These are phyloP conservation scores for Trichoderma reesei DNA, from an alignment of 495 filamentous ascomycete species.

Conservation along the genomic window DNA sequence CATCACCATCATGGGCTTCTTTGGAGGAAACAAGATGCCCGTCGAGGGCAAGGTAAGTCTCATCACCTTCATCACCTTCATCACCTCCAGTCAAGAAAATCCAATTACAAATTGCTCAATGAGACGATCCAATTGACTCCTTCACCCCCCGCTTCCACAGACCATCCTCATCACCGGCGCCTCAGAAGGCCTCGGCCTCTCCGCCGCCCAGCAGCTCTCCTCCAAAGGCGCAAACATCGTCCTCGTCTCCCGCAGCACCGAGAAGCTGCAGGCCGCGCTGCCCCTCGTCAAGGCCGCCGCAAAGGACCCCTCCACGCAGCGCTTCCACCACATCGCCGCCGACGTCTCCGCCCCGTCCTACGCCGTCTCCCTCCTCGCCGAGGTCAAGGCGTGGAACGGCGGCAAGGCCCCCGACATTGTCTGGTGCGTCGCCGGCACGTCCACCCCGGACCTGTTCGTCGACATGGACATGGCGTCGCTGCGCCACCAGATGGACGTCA, in stretches of 20 bases:
- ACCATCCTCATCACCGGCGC: constrained; percentile 83
- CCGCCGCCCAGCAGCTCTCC: constrained; percentile 61
- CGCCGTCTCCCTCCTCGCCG: constrained; percentile 54
- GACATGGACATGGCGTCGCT: constrained; percentile 56
- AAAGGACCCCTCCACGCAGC: constrained; percentile 50
- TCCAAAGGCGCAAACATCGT: constrained; percentile 78
- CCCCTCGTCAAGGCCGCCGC: constrained; percentile 57
- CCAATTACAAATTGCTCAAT: no score
- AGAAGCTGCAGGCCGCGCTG: constrained; percentile 63
- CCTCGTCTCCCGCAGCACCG: constrained; percentile 66
- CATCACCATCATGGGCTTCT: constrained; percentile 52
- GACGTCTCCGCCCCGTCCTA: constrained; percentile 66
- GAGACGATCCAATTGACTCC: no score
- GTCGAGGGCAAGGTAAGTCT: constrained; percentile 71
- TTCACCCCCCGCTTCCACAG: constrained; percentile 26
- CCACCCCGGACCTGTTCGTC: constrained; percentile 61
- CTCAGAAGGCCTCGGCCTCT: constrained; percentile 84
- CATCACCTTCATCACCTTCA: constrained; percentile 81
- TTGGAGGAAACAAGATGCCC: constrained; percentile 63
- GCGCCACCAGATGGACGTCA: constrained; percentile 75
- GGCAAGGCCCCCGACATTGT: constrained; percentile 68
- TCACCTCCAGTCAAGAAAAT: no score
- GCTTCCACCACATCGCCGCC: constrained; percentile 74
- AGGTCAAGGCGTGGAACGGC: constrained; percentile 77
- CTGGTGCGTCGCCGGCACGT: constrained; percentile 81